Evolutionary conservation across 2,329 filamentous ascomycete species (phyloP).

Genomic region (Microsporum canis): DNA sequence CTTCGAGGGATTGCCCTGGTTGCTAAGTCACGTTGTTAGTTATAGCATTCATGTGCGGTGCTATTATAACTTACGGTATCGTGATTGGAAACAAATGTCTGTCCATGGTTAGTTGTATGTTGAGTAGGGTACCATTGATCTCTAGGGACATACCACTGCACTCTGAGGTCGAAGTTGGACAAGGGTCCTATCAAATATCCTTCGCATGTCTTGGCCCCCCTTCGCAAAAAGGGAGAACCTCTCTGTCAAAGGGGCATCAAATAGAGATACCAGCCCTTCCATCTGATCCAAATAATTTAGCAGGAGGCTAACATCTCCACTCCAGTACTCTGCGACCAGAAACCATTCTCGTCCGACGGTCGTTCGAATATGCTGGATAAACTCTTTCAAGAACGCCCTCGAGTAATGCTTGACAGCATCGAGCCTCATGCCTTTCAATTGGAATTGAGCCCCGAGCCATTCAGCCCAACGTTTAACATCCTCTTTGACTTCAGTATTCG

Average conservation of each 20-base stretch:
- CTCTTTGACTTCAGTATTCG: constrained; percentile 49
- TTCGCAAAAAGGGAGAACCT: constrained; percentile 53
- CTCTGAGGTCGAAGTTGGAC: constrained; percentile 44
- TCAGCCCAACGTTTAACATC: constrained; percentile 57
- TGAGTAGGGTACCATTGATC: constrained; percentile 1
- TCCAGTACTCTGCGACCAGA: constrained; percentile 61
- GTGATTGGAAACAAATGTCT: constrained; percentile 61
- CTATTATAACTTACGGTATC: constrained; percentile 42
- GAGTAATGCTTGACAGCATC: constrained; percentile 66
- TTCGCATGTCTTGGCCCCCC: constrained; percentile 49
- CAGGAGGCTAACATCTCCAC: constrained; percentile 46
- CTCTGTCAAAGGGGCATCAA: constrained; percentile 58
- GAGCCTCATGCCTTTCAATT: constrained; percentile 55
- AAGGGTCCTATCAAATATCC: constrained; percentile 51
- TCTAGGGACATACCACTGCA: constrained; percentile 41
- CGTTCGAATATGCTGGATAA: constrained; percentile 47
- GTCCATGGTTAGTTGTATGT: not conserved
- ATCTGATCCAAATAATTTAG: constrained; percentile 47
- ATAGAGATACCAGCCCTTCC: constrained; percentile 49
- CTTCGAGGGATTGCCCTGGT: constrained; percentile 51
- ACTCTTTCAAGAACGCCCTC: constrained; percentile 53
- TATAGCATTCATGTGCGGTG: not conserved
- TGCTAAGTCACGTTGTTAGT: constrained; percentile 31
- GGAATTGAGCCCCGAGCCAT: constrained; percentile 53
- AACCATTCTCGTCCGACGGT: constrained; percentile 46